These are phyloP conservation scores for Wallacemonas sp. DNA, from an alignment of 208 protist genomes.

Conservation along the genomic window DNA sequence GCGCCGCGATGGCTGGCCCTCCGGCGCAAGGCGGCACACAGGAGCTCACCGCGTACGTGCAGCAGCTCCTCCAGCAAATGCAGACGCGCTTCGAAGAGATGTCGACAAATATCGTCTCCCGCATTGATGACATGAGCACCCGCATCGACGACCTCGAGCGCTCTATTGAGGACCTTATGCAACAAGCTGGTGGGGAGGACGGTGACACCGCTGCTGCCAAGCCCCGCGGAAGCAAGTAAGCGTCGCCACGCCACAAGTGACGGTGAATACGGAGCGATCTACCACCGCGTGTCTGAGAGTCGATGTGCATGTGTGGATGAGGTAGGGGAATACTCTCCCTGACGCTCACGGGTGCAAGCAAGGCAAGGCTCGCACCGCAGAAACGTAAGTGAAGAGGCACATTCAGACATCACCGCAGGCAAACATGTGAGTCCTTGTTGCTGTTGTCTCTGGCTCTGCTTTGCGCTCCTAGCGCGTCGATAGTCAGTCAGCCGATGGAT, in stretches of 20 bases:
- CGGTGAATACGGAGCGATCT: no score
- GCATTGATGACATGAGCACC: conserved; percentile 94
- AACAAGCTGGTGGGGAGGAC: conserved; percentile 90
- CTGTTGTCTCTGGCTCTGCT: not conserved
- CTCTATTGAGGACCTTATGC: conserved; percentile 94
- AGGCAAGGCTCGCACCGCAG: no score
- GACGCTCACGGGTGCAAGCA: no score
- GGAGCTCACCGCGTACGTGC: conserved; percentile 93
- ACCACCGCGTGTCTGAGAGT: not conserved
- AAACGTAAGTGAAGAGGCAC: no score
- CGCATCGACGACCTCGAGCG: conserved; percentile 94
- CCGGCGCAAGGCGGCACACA: conserved; percentile 52
- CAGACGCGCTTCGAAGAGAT: conserved; percentile 95
- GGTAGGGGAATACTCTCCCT: no score
- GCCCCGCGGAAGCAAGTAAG: conserved; percentile 9
- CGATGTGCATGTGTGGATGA: no score
- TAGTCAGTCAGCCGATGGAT: not conserved
- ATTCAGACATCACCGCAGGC: no score
- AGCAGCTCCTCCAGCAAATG: conserved; percentile 94
- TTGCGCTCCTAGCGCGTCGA: not conserved
- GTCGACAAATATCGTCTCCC: conserved; percentile 90
- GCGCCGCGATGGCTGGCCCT: not conserved
- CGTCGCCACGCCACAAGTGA: no score
- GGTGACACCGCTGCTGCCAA: conserved; percentile 37
- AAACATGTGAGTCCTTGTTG: not conserved